These are phyloP conservation scores for Polyplosphaeria fusca DNA, from an alignment of 495 filamentous ascomycete genomes.

Conservation along the genomic window DNA sequence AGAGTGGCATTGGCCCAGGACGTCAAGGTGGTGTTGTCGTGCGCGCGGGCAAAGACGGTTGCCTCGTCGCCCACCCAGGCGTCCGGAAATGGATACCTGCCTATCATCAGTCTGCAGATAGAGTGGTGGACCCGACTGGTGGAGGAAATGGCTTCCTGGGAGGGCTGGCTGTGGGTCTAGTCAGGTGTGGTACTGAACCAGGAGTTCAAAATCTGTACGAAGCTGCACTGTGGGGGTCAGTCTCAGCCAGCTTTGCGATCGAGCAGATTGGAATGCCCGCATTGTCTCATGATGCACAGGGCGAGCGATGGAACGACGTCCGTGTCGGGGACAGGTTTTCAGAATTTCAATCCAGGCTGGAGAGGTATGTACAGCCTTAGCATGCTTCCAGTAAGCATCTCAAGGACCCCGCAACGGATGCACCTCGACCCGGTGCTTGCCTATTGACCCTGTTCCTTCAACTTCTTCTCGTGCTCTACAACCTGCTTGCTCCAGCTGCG, in stretches of 20 bases:
- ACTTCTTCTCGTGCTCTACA: conserved; percentile 74
- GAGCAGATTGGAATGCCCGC: conserved; percentile 86
- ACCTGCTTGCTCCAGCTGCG: conserved; percentile 89
- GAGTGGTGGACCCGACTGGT: conserved; percentile 89
- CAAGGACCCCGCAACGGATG: conserved; percentile 15
- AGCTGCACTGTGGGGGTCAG: conserved; percentile 73
- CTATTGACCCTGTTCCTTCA: conserved; percentile 48
- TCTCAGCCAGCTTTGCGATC: conserved; percentile 89
- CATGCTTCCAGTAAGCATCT: conserved; percentile 28
- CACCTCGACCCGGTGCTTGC: background rate
- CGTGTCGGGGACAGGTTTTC: conserved; percentile 47
- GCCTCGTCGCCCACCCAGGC: conserved; percentile 49
- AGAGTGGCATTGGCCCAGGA: conserved; percentile 48
- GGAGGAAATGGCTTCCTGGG: conserved; percentile 93
- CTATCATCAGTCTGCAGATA: conserved; percentile 49
- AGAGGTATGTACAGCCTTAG: conserved; percentile 47
- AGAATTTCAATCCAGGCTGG: conserved; percentile 45
- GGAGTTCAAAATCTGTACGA: conserved; percentile 54
- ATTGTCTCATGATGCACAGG: conserved; percentile 50
- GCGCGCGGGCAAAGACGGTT: conserved; percentile 57
- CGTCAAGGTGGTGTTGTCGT: conserved; percentile 52
- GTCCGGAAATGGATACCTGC: conserved; percentile 52
- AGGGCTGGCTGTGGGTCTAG: conserved; percentile 71
- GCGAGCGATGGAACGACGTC: conserved; percentile 77
- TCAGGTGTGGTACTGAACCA: conserved; percentile 44